Percentiles rank a stretch among this genome's conserved stretches.
Conservation (phyloP, 1,284 basidiomycete species). For the Cutaneotrichosporon curvatum region DNA sequence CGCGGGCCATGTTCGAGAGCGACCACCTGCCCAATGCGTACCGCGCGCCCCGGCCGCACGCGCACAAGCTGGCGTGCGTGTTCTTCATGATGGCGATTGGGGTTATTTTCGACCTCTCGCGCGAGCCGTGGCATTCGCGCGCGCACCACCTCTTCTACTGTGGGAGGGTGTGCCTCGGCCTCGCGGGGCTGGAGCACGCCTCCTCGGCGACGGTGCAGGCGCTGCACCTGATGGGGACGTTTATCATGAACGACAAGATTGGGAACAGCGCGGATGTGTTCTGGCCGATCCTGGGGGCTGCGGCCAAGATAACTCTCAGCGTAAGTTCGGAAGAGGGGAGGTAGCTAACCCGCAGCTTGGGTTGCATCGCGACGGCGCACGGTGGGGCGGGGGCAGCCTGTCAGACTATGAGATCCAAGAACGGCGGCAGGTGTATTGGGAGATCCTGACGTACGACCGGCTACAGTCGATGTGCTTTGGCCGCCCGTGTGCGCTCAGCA, state of each 20-base stretch:
- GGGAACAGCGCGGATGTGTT: constrained; percentile 43
- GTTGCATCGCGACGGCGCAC: constrained; percentile 41
- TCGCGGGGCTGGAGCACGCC: constrained; percentile 36
- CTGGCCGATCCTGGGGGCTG: constrained; percentile 44
- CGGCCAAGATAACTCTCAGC: constrained; percentile 36
- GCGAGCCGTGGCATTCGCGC: constrained; percentile 38
- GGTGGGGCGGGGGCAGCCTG: constrained; percentile 28
- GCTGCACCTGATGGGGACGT: constrained; percentile 40
- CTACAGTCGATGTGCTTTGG: constrained; percentile 44
- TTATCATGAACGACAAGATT: constrained; percentile 39
- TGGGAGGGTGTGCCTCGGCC: constrained; percentile 36
- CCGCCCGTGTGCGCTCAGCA: constrained; percentile 35
- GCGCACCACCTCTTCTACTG: constrained; percentile 36
- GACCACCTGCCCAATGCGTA: constrained; percentile 42
- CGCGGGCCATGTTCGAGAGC: constrained; percentile 35
- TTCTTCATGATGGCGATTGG: constrained; percentile 44
- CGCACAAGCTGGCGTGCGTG: constrained; percentile 45
- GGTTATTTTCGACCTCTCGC: constrained; percentile 40
- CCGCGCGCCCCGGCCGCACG: constrained; percentile 23
- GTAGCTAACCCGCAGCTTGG: constrained; percentile 32
- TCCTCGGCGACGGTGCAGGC: constrained; percentile 43
- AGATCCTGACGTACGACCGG: constrained; percentile 42
- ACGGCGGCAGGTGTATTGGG: constrained; percentile 43
- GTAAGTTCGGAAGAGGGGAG: constrained; percentile 16
- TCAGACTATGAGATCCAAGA: constrained; percentile 39